Conservation (phyloP, 768 basidiomycete genomes). For the Lentinula sp. region DNA sequence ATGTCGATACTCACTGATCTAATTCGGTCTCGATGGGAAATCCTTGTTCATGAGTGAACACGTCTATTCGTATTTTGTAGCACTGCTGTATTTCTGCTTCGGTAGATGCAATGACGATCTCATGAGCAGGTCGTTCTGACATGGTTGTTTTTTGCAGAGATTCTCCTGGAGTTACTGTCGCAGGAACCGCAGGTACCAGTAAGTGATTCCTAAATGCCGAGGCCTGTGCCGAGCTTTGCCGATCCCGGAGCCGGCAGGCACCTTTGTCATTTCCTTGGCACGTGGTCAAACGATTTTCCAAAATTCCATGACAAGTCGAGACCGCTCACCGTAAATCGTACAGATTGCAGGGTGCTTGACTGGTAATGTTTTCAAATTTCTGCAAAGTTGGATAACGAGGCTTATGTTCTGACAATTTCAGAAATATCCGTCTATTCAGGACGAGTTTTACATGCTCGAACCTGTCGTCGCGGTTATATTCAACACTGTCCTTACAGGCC, state of each 20-base stretch:
- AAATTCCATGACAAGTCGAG: neutral
- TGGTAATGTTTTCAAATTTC: neutral
- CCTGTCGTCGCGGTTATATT: constrained; percentile 50
- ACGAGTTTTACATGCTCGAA: constrained; percentile 52
- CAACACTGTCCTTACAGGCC: constrained; percentile 37
- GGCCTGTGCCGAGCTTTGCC: neutral
- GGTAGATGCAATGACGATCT: constrained; percentile 46
- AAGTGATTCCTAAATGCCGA: neutral
- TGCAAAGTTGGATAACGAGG: neutral
- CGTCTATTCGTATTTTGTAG: constrained; percentile 50
- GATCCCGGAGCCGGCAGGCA: neutral
- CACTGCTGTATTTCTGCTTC: constrained; percentile 57
- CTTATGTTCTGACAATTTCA: neutral
- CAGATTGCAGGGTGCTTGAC: neutral
- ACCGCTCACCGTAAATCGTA: neutral
- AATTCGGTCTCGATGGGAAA: constrained; percentile 73
- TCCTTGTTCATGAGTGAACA: constrained; percentile 61
- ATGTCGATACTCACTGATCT: constrained; percentile 50
- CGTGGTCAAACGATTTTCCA: neutral
- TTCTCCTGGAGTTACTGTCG: too few relatives aligned
- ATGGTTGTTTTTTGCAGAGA: neutral
- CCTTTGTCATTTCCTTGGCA: neutral
- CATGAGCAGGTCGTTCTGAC: constrained; percentile 35
- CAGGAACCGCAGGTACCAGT: too few relatives aligned
- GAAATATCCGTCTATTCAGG: constrained; percentile 9